Conservation (phyloP, 306 rosid genomes). For the Quercus aquifolioides region DNA sequence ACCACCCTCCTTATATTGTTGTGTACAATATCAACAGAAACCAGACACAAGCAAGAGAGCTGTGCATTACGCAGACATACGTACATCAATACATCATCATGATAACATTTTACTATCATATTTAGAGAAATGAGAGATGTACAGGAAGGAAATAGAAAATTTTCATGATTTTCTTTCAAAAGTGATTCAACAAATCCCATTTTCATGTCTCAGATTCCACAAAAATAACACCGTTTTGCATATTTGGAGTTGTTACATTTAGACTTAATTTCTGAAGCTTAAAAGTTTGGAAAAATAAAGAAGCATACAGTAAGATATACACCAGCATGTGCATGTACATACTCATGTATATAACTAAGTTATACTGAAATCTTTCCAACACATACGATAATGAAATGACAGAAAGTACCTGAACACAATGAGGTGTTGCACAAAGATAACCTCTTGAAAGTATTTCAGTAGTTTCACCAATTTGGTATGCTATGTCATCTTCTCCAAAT, state of each 20-base stretch:
- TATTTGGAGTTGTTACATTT: not conserved
- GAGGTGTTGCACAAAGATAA: constrained; percentile 94
- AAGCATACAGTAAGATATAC: not conserved
- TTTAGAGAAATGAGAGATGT: not conserved
- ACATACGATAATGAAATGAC: not conserved
- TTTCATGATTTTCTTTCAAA: not conserved
- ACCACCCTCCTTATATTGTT: not conserved
- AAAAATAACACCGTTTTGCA: not conserved
- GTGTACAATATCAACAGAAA: not conserved
- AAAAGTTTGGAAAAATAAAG: not conserved
- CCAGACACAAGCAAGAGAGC: not conserved
- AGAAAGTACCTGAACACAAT: constrained; percentile 76
- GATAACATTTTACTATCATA: not conserved
- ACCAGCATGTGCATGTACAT: not conserved
- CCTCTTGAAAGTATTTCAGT: constrained; percentile 89
- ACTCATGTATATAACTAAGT: not conserved
- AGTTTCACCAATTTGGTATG: constrained; percentile 95
- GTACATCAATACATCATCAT: not conserved
- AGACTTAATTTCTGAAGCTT: not conserved
- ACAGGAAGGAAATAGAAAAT: not conserved
- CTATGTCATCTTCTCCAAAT: constrained; percentile 80
- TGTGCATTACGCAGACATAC: not conserved
- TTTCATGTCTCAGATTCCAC: not conserved
- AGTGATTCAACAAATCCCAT: not conserved
- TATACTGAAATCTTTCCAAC: not conserved